These are phyloP conservation scores for Elsinoe australis DNA, from an alignment of 2,329 filamentous ascomycete species.

Conservation along the genomic window DNA sequence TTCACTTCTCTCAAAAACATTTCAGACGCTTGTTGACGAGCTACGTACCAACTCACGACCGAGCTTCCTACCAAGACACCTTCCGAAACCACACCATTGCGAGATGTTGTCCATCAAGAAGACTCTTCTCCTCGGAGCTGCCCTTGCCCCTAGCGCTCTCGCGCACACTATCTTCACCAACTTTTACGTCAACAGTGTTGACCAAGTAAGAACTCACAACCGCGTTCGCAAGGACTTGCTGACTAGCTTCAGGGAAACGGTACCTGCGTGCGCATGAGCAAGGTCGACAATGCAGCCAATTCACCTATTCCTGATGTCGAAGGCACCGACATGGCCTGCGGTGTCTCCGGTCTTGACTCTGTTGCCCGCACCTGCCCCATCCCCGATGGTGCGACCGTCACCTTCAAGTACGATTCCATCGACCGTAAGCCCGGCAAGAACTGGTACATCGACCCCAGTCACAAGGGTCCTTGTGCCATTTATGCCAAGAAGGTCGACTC, in stretches of 20 bases:
- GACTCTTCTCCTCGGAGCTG: conserved; percentile 9
- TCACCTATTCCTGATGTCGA: conserved; percentile 51
- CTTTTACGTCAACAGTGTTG: conserved; percentile 52
- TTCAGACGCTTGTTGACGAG: conserved; percentile 11
- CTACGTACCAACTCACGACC: background rate
- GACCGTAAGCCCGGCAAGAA: conserved; percentile 49
- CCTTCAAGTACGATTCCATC: conserved; percentile 59
- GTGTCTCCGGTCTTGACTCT: conserved; percentile 41
- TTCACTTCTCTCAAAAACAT: conserved; percentile 5
- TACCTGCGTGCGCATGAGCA: conserved; percentile 62
- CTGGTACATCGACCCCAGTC: conserved; percentile 49
- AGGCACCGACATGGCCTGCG: conserved; percentile 62
- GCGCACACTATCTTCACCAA: conserved; percentile 57
- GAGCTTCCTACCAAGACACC: conserved; percentile 1
- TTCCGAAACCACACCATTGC: background rate
- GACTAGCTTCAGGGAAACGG: conserved; percentile 51
- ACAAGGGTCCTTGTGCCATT: conserved; percentile 63
- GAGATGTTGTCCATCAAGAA: conserved; percentile 15
- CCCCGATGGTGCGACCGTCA: conserved; percentile 49
- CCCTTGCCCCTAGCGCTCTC: conserved; percentile 10
- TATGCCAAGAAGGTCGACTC: conserved; percentile 64
- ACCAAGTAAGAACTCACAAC: conserved; percentile 30
- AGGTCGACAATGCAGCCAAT: conserved; percentile 45
- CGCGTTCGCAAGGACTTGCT: background rate
- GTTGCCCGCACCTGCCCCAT: conserved; percentile 43